Evolutionary conservation across 345 rosid species (phyloP).

Genomic region (Corchorus capsularis): DNA sequence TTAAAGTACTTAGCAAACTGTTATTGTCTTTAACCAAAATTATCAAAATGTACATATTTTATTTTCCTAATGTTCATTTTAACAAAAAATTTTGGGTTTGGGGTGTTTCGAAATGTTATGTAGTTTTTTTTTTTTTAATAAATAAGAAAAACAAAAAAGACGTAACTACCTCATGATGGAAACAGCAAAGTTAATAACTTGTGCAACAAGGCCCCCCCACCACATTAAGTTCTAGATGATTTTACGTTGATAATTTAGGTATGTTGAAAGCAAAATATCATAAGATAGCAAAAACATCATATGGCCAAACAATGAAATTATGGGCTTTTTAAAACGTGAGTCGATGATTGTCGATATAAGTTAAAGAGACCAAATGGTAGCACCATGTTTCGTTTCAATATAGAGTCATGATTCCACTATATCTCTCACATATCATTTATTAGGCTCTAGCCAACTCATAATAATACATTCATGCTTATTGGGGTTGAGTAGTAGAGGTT

Average conservation of each 20-base stretch:
- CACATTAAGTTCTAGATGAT: neutral
- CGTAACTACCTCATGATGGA: neutral
- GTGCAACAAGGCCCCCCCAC: neutral
- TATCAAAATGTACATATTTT: neutral
- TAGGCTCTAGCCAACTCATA: conserved; percentile 24
- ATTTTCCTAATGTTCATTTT: too few species aligned
- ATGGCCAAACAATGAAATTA: neutral
- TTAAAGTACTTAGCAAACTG: neutral
- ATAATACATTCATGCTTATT: neutral
- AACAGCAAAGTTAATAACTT: neutral
- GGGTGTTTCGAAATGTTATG: too few species aligned
- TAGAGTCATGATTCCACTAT: conserved; percentile 26
- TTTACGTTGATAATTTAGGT: neutral
- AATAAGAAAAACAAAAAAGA: too few species aligned
- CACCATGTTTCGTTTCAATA: neutral
- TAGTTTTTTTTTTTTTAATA: too few species aligned
- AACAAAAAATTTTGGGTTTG: too few species aligned
- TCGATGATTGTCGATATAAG: neutral
- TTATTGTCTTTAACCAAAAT: neutral
- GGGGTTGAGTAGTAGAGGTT: too few species aligned
- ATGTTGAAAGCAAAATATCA: neutral
- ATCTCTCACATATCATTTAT: neutral
- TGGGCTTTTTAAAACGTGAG: conserved; percentile 14
- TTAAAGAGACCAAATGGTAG: neutral
- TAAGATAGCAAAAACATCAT: neutral